phyloP scores from a whole-genome alignment of 371 early-diverging fungal genomes.

The Mucor mucedo region DNA sequence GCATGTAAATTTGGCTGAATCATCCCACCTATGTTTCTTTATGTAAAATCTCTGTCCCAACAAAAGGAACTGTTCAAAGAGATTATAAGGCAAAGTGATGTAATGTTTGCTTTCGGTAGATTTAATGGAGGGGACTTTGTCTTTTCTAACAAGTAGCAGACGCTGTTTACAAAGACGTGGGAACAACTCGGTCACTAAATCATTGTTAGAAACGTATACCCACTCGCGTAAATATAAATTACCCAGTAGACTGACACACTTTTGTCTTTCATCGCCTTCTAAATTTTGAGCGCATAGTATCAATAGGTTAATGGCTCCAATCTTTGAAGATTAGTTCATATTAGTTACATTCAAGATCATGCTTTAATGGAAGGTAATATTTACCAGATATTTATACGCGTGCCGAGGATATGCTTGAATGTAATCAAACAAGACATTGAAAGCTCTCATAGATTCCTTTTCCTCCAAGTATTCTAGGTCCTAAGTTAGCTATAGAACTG shows the following conservation, averaged over 20 bases:
- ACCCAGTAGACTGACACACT: conserved; percentile 35
- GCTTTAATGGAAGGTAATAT: neutral
- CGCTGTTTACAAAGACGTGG: conserved; percentile 52
- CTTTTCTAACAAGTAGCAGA: conserved; percentile 36
- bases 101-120: conserved; percentile 51
- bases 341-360: too few relatives aligned
- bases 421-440: conserved; percentile 45
- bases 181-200: conserved; percentile 44
- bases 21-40: conserved; percentile 41
- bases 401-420: conserved; percentile 53
- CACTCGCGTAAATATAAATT: neutral
- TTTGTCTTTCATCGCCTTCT: conserved; percentile 35
- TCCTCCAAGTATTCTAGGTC: conserved; percentile 37
- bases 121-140: conserved; percentile 41
- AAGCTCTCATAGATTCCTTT: conserved; percentile 40
- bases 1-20: conserved; percentile 44
- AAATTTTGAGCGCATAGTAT: conserved; percentile 37
- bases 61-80: conserved; percentile 50
- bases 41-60: conserved; percentile 52
- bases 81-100: conserved; percentile 40
- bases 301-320: conserved; percentile 43
- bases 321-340: conserved; percentile 23
- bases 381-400: conserved; percentile 54
- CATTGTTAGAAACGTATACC: neutral
- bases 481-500: neutral